phyloP scores from a whole-genome alignment of 75 land plant genomes.

The Picea sitchensis region DNA sequence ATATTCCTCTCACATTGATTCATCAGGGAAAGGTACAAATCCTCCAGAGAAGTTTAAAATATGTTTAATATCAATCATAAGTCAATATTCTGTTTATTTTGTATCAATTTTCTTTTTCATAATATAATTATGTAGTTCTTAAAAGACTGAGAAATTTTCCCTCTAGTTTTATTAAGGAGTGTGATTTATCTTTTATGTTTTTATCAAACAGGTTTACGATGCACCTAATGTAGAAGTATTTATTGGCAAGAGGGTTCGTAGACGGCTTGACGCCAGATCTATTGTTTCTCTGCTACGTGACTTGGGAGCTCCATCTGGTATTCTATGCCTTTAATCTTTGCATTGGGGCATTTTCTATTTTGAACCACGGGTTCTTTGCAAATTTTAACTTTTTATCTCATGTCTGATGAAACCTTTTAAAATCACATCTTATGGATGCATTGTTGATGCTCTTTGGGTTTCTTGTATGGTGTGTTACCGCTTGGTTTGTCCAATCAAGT shows the following conservation, averaged over 20 bases:
- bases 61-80: no score
- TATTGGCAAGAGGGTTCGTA: conserved; percentile 59
- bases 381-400: not conserved
- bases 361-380: not conserved
- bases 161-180: no score
- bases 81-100: no score
- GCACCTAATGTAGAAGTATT: conserved; percentile 59
- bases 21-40: no score
- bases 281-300: conserved; percentile 62
- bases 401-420: not conserved
- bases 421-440: not conserved
- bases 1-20: no score
- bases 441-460: not conserved
- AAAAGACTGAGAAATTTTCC: no score
- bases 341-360: not conserved
- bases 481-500: no score
- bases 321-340: not conserved
- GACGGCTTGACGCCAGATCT: conserved; percentile 70
- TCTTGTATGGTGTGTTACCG: not conserved
- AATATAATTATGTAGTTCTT: no score
- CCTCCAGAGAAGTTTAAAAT: no score
- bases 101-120: no score
- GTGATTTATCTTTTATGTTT: no score
- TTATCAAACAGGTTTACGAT: conserved; percentile 63
- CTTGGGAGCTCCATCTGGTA: conserved; percentile 75